These are phyloP conservation scores for Cordyceps farinosa DNA, from an alignment of 2,329 filamentous ascomycete genomes.

Conservation along the genomic window DNA sequence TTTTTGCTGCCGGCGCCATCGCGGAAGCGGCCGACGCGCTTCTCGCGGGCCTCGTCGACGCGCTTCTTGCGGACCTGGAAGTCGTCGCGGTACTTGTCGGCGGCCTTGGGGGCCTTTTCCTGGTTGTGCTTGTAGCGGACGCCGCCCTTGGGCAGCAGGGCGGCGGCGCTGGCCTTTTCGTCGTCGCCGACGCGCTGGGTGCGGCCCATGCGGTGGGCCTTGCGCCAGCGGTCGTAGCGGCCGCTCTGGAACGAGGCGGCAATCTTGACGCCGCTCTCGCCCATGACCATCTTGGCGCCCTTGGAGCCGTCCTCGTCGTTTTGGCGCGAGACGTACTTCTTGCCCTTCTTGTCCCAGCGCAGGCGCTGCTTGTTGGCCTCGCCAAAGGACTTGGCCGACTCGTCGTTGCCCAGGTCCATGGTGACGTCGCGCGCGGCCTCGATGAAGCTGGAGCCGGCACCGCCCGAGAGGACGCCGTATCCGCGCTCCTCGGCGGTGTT, in stretches of 20 bases:
- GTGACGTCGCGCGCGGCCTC: conserved; percentile 80
- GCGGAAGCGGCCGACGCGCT: conserved; percentile 69
- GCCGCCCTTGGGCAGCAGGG: conserved; percentile 25
- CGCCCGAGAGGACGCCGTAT: conserved; percentile 87
- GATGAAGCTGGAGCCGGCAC: conserved; percentile 73
- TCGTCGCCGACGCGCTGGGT: conserved; percentile 79
- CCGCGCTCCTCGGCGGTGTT: conserved; percentile 86
- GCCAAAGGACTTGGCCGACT: conserved; percentile 74
- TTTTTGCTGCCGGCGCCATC: conserved; percentile 68
- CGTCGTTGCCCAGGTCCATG: conserved; percentile 92
- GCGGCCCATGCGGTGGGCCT: conserved; percentile 73
- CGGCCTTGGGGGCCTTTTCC: conserved; percentile 85
- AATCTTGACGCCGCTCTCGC: conserved; percentile 94
- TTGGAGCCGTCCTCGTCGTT: conserved; percentile 94
- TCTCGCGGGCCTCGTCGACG: conserved; percentile 81
- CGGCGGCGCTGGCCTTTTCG: conserved; percentile 49
- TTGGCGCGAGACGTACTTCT: conserved; percentile 85
- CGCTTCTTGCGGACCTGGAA: conserved; percentile 89
- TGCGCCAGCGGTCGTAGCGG: conserved; percentile 89
- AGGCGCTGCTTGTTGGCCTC: conserved; percentile 70
- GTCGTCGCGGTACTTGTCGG: conserved; percentile 88
- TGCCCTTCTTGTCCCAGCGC: conserved; percentile 96
- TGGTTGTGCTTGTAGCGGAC: conserved; percentile 77
- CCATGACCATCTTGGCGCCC: conserved; percentile 67
- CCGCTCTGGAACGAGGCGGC: conserved; percentile 90